Percentiles rank a stretch among this genome's conserved stretches.
phyloP scores from a whole-genome alignment of 371 early-diverging fungal genomes.

The Blastocladiella emersonii region DNA sequence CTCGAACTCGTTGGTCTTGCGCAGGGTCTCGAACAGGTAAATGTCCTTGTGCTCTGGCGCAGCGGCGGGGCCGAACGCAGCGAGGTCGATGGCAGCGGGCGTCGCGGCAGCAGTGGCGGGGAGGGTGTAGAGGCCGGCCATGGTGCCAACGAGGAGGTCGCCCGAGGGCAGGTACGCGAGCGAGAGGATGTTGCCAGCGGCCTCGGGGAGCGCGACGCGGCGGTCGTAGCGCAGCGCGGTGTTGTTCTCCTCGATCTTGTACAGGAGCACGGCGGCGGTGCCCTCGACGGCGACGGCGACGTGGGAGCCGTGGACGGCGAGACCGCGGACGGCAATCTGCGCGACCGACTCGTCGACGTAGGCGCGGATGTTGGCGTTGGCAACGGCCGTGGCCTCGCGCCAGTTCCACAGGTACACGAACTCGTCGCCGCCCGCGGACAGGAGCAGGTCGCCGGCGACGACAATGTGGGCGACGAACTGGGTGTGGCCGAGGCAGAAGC shows the following conservation, averaged over 20 bases:
- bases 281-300: not conserved
- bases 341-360: not conserved
- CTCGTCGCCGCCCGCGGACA: not conserved
- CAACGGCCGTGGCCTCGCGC: not conserved
- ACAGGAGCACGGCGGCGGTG: not conserved
- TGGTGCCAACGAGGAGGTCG: not conserved
- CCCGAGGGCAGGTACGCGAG: not conserved
- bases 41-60: not conserved
- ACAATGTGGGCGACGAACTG: conserved; percentile 32
- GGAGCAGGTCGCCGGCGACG: not conserved
- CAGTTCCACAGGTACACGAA: not conserved
- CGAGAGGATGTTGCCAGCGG: not conserved
- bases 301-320: not conserved
- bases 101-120: not conserved
- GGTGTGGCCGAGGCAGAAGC: conserved; percentile 82
- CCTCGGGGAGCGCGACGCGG: not conserved
- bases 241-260: no score
- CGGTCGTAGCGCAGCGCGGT: not conserved
- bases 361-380: not conserved
- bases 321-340: not conserved
- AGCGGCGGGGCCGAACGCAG: not conserved
- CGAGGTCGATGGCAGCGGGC: not conserved
- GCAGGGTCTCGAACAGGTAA: not conserved
- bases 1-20: not conserved
- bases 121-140: not conserved